These are phyloP conservation scores for Pogostemon cablin DNA, from an alignment of 257 asterid genomes.

Conservation along the genomic window DNA sequence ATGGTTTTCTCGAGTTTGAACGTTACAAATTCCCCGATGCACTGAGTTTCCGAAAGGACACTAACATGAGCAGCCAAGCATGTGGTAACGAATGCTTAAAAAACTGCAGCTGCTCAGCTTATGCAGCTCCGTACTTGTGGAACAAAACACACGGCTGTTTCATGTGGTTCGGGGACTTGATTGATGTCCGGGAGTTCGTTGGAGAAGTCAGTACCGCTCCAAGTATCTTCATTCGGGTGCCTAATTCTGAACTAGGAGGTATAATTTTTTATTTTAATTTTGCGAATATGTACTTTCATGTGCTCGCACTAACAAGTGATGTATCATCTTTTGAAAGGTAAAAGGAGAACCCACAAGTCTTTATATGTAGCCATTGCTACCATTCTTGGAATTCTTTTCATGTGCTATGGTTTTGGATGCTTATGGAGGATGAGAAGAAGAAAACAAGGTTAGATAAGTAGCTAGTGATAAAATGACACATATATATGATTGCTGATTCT, in stretches of 20 bases:
- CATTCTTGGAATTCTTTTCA: background rate
- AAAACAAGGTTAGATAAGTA: conserved; percentile 23
- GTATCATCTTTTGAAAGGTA: background rate
- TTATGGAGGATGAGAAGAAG: background rate
- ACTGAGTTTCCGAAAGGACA: background rate
- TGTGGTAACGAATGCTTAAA: conserved; percentile 25
- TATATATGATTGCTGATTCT: background rate
- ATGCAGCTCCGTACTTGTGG: conserved; percentile 2
- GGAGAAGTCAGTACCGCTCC: background rate
- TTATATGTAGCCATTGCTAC: conserved; percentile 1
- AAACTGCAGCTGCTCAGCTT: conserved; percentile 32
- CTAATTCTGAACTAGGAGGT: conserved; percentile 11
- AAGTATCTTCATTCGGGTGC: conserved; percentile 25
- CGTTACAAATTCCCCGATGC: conserved; percentile 15
- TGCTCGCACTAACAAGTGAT: too few species aligned
- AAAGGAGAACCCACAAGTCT: conserved; percentile 4
- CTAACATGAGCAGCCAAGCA: background rate
- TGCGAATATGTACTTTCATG: background rate
- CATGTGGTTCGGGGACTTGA: conserved; percentile 34
- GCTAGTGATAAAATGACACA: background rate
- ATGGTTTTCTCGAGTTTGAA: conserved; percentile 17
- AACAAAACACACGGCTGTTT: conserved; percentile 7
- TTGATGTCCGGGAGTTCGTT: conserved; percentile 12
- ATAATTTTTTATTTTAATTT: background rate
- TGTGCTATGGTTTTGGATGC: background rate